Conservation (phyloP, 257 asterid genomes). For the Solanum appendiculatum region DNA sequence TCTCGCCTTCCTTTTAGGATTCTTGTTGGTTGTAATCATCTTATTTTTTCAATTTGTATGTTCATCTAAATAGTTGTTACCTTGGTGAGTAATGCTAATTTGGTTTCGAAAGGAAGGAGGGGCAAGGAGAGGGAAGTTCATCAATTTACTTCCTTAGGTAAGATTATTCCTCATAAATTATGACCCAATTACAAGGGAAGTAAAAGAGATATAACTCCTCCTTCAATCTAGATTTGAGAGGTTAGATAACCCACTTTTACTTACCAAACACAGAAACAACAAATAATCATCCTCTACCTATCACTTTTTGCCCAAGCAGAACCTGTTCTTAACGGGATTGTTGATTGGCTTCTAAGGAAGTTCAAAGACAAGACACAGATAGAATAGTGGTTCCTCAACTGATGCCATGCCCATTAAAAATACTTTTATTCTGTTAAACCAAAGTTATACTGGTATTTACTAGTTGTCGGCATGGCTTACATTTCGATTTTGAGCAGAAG, state of each 20-base stretch:
- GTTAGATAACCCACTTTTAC: neutral
- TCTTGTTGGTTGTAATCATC: neutral
- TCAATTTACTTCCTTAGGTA: neutral
- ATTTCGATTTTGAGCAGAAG: neutral
- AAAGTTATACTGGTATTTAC: neutral
- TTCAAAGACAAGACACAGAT: neutral
- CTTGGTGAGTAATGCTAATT: neutral
- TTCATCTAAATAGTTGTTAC: neutral
- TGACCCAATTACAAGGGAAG: neutral
- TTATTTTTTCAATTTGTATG: neutral
- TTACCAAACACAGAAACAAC: neutral
- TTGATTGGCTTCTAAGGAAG: neutral
- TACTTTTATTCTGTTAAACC: neutral
- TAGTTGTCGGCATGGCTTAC: neutral
- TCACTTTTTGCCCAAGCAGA: neutral
- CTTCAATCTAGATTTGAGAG: neutral
- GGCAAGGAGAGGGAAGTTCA: neutral
- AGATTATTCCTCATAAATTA: neutral
- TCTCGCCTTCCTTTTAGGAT: slow-evolving; percentile 25
- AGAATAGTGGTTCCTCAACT: neutral
- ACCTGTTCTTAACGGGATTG: neutral
- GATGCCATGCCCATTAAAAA: neutral
- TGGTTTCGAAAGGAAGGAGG: neutral
- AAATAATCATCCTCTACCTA: neutral
- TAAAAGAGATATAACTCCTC: neutral